Base-by-base conservation (phyloP, 164 flowering plant genomes). In the Annona squamosa region DNA sequence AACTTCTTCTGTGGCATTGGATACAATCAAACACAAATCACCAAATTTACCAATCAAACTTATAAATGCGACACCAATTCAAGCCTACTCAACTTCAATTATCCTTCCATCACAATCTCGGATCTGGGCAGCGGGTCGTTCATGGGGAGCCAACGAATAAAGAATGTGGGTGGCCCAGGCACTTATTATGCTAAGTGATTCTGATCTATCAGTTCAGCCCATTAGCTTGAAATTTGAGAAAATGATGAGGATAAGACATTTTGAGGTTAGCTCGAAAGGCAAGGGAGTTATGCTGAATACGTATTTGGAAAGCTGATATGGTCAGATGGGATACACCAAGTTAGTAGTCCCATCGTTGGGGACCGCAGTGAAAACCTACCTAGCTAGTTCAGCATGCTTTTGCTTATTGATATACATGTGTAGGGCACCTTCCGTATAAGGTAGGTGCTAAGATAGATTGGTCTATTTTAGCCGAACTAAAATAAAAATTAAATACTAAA, bases 311-410 rank as follows among this genome's bases (percentile, higher is more conserved):
- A 62, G 71, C 43, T 93, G 79, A 72, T 48, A 47, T 93, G 98
- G 98, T 78, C 87, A 2, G 93, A 93, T 78, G 90, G 92, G 0
- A 73, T 67, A 46, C 96, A 91, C 69, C 46, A 67, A 61, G 98
- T 91, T 3, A 85, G 87, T 71, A 93, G 98, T 75, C 90, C 96
- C 0, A 78, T 93, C n/a, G n/a, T 70, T 87, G 13, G 5, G 5
- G 1, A n/a, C n/a, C n/a, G n/a, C n/a, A n/a, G n/a, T n/a, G n/a
- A n/a, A n/a, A n/a, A n/a, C n/a, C n/a, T n/a, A n/a, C n/a, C n/a
- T n/a, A n/a, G n/a, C n/a, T n/a, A n/a, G n/a, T n/a, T n/a, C n/a
- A n/a, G n/a, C n/a, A n/a, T n/a, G n/a, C n/a, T n/a, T n/a, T n/a
- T n/a, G n/a, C n/a, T n/a, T n/a, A n/a, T n/a, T n/a, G n/a, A n/a